Conservation (phyloP, 2,329 filamentous ascomycete species). For the Orbilia ellipsospora region DNA sequence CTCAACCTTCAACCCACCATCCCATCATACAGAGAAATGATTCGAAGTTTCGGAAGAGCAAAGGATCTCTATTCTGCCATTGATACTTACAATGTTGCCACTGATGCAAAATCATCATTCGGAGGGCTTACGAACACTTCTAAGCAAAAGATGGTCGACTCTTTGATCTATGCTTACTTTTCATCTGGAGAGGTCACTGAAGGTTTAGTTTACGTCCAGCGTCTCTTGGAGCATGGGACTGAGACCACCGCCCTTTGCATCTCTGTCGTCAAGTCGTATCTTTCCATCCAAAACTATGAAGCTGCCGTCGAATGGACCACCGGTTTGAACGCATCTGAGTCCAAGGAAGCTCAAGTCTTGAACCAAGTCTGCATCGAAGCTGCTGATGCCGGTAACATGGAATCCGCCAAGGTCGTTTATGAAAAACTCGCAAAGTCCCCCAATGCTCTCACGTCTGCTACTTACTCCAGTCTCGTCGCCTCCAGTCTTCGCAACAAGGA, state of each 20-base stretch:
- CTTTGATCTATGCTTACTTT: slow-evolving; percentile 73
- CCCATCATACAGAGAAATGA: slow-evolving; percentile 90
- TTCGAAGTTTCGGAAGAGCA: slow-evolving; percentile 85
- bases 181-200: slow-evolving; percentile 68
- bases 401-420: slow-evolving; percentile 45
- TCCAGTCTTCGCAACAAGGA: slow-evolving; percentile 49
- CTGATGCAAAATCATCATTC: slow-evolving; percentile 72
- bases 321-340: slow-evolving; percentile 47
- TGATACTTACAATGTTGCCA: slow-evolving; percentile 93
- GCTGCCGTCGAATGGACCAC: slow-evolving; percentile 54
- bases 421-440: slow-evolving; percentile 43
- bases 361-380: slow-evolving; percentile 52
- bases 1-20: slow-evolving; percentile 79
- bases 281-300: slow-evolving; percentile 52
- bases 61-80: slow-evolving; percentile 88
- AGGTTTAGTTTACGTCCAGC: slow-evolving; percentile 52
- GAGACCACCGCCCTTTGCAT: slow-evolving; percentile 55
- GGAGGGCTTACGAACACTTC: slow-evolving; percentile 69
- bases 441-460: slow-evolving; percentile 28
- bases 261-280: slow-evolving; percentile 54
- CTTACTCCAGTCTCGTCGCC: slow-evolving; percentile 49
- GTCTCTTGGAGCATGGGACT: slow-evolving; percentile 51
- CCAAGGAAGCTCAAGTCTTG: slow-evolving; percentile 45
- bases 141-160: slow-evolving; percentile 78
- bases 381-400: slow-evolving; percentile 50